Conservation (phyloP, 257 asterid genomes). For the Dorcoceras hygrometricum region DNA sequence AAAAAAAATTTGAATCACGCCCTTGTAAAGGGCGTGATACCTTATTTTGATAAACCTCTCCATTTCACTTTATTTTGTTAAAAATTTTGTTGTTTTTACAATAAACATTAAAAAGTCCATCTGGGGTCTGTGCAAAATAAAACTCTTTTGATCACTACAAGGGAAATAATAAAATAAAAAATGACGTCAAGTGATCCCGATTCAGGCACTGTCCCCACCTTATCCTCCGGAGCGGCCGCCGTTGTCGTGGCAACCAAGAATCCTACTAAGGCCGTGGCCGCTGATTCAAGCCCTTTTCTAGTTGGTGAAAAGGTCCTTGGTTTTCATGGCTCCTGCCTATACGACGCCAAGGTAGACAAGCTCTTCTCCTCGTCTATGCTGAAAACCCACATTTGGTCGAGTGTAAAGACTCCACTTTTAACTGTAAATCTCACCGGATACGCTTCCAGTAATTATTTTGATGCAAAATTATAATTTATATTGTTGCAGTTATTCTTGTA, state of each 20-base stretch:
- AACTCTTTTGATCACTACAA: no score
- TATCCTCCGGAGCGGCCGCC: constrained; percentile 24
- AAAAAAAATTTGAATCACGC: no score
- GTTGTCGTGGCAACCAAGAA: constrained; percentile 19
- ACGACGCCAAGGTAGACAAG: constrained; percentile 65
- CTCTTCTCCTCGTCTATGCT: not conserved
- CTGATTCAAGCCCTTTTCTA: constrained; percentile 39
- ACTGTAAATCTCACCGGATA: no score
- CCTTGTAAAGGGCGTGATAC: no score
- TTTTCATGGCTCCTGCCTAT: constrained; percentile 41
- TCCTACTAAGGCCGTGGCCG: constrained; percentile 31
- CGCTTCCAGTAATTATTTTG: not conserved
- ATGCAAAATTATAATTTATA: no score
- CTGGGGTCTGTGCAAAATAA: no score
- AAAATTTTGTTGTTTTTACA: no score
- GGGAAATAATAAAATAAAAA: no score
- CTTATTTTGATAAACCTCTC: no score
- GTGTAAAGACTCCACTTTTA: not conserved
- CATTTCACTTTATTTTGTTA: no score
- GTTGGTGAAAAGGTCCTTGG: constrained; percentile 73
- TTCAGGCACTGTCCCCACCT: not conserved
- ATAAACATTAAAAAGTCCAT: no score
- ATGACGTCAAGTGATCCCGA: not conserved
- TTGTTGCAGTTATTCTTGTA: constrained; percentile 1
- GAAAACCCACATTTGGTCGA: constrained; percentile 10